Base-by-base conservation (phyloP, 129 eudicot species). In the Chrysanthemum makinoi region DNA sequence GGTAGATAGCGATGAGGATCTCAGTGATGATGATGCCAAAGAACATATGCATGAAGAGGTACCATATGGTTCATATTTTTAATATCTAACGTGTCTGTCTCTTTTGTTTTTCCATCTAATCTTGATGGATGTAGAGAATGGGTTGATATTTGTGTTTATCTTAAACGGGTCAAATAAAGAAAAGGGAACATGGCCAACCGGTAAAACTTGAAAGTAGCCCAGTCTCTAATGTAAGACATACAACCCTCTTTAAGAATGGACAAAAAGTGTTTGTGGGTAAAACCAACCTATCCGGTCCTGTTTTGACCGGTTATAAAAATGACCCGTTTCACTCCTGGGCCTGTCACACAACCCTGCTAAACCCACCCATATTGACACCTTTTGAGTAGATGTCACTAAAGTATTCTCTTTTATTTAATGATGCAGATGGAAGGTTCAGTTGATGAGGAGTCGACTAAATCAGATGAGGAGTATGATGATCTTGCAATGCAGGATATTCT, bases 401-500 rank as follows among this genome's bases (percentile, higher is more conserved):
- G 20, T 4, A 22, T 53, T 50, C 2, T 24, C 59, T 17, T 58
- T 11, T 57, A 0, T 47, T 54, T 12, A 50, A 6, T 18, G 13
- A 9, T 65, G 17, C 77, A 83, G 85, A 73, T 85, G 81, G 95
- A 85, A 75, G 90, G 91, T 39, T 88, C 95, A 9, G 95, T 88
- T 30, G 95, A 88, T 1, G 95, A 88, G 74, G 95, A 68, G 56
- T 88, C 90, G 11, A 88, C 88, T 2, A 85, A 85, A 80, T 88
- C 91, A 2, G 91, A 88, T 2, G 95, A 88, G 78, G 95, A 85
- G 74, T 88, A 85, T n/a, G 90, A 85, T 60, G 95, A 88, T 77
- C 89, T 87, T 10, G 94, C 94, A 2, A 84, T 87, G 85, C 70
- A 81, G 47, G 93, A 84, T 73, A 69, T 76, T 26, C 81, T 66